phyloP scores from a whole-genome alignment of 73 alveolate species.

The Paramecium primaurelia region DNA sequence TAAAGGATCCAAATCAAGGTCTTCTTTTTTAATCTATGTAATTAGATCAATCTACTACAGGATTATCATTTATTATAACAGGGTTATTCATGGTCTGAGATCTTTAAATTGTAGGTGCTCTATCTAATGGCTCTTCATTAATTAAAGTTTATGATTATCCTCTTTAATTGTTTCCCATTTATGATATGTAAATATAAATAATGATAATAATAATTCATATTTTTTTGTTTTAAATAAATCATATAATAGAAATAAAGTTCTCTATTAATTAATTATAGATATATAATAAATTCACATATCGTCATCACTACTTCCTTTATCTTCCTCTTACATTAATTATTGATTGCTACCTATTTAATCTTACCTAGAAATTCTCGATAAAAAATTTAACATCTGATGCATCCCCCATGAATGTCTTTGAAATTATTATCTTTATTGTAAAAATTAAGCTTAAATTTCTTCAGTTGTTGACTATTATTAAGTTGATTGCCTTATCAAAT shows the following conservation, averaged over 20 bases:
- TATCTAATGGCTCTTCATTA: neutral
- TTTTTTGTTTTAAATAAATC: neutral
- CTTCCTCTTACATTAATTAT: neutral
- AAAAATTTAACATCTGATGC: neutral
- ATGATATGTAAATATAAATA: neutral
- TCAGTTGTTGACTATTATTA: neutral
- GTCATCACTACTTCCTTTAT: constrained; percentile 9
- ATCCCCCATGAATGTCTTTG: neutral
- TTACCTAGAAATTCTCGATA: neutral
- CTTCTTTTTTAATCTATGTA: neutral
- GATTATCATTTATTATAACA: neutral
- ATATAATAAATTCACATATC: neutral
- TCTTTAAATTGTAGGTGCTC: neutral
- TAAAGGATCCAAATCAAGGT: neutral
- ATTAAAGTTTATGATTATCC: too few relatives aligned
- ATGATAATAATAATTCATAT: too few relatives aligned
- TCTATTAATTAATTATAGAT: neutral
- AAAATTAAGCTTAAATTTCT: neutral
- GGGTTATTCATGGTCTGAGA: neutral
- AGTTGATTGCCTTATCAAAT: neutral
- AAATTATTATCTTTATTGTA: neutral
- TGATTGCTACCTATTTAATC: neutral
- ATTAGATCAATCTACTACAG: neutral
- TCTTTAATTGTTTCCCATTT: neutral
- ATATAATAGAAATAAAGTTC: neutral